Base-by-base conservation (phyloP, 164 flowering plant species). In the Umbilicus rupestris region DNA sequence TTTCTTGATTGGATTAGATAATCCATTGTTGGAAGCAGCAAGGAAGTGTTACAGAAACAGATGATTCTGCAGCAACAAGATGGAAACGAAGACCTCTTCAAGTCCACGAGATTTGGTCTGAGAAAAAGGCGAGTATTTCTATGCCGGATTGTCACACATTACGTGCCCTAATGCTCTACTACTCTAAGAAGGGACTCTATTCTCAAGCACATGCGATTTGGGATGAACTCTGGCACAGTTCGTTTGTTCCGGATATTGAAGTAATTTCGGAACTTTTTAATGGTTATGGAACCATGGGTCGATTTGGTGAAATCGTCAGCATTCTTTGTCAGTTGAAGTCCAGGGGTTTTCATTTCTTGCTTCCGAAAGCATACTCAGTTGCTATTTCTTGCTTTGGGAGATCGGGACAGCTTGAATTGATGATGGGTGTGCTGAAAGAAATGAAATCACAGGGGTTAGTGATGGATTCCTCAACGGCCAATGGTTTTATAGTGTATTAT, bases 331-430 rank as follows among this genome's bases (percentile, higher is more conserved):
- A 77, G 68, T 20, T 87, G 49, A 72, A 72, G 64, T 59, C 72
- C 6, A 85, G 85, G 73, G 64, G 73, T 39, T 69, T 68, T 31
- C 30, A 72, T 20, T 28, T 9, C 11, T 22, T 82, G 63, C 70
- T 78, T 28, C 81, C 83, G 22, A 66, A 81, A 62, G 73, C 73
- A 66, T 87, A 78, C 70, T 65, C 79, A 2, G 52, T 70, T 39
- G 89, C 91, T 16, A 71, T 93, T 58, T 78, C 79, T 70, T 83
- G 85, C 72, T 90, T 86, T 77, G 97, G 92, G 5, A 79, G 78
- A 66, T 66, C 59, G 16, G 96, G 94, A 1, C 81, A 83, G 73
- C 83, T 90, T 64, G 79, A 84, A 28, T 59, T 82, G 77, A 87
- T 93, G 97, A 94, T 89, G 65, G 55, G 19, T 26, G 65, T 82